A percentile compares a stretch with the other conserved stretches of the same genome.
Conservation (phyloP, 345 rosid genomes). For the Salix purpurea region DNA sequence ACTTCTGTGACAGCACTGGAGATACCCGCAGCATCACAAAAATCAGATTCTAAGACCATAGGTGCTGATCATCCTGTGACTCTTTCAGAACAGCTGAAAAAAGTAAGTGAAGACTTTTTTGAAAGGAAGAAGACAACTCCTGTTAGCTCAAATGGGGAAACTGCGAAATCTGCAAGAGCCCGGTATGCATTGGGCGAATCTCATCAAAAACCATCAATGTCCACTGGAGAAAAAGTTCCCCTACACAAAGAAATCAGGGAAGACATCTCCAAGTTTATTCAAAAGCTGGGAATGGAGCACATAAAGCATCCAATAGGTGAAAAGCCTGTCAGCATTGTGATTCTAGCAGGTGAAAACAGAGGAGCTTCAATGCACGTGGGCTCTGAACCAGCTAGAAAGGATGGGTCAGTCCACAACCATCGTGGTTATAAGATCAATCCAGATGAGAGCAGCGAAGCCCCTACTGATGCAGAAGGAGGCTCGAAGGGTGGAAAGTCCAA, state of each 20-base stretch:
- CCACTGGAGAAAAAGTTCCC: constrained; percentile 28
- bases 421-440: constrained; percentile 58
- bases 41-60: background rate
- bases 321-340: constrained; percentile 39
- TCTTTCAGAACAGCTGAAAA: constrained; percentile 10
- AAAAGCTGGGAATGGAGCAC: constrained; percentile 42
- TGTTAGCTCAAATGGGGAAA: constrained; percentile 19
- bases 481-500: constrained; percentile 19
- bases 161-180: constrained; percentile 23
- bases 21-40: constrained; percentile 11
- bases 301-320: constrained; percentile 38
- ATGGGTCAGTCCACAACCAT: constrained; percentile 48
- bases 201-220: constrained; percentile 22
- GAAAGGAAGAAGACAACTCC: constrained; percentile 19
- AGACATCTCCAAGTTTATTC: constrained; percentile 54
- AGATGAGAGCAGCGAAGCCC: constrained; percentile 50
- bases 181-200: constrained; percentile 7
- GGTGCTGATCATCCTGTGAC: constrained; percentile 1
- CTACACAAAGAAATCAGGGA: constrained; percentile 52
- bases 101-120: constrained; percentile 21
- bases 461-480: constrained; percentile 55
- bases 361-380: constrained; percentile 67
- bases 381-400: constrained; percentile 44
- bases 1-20: constrained; percentile 12
- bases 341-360: constrained; percentile 81